Base-by-base conservation (phyloP, 805 yeast genomes). In the Geotrichum ghanense region DNA sequence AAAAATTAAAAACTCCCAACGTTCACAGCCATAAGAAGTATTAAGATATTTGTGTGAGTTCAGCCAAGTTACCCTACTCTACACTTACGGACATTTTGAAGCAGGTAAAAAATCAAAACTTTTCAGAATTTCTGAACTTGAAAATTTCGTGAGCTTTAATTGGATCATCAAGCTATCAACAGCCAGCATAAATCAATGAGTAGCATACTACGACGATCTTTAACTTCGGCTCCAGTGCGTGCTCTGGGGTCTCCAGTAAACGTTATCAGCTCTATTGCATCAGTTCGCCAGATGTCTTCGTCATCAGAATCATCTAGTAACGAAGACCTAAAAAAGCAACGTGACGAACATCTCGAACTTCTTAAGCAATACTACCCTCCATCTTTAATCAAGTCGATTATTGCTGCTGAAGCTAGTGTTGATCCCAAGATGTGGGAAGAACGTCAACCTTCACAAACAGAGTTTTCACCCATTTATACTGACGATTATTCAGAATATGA, bases 341-440 rank as follows among this genome's bases (percentile, higher is more conserved):
- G 64, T 12, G 55, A 56, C 35, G 49, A 67, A 48, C 87, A 81
- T 62, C 55, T 78, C 52, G 73, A 75, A 41, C 71, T 69, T 52
- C 71, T 89, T 54, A 64, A 76, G 42, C 78, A 87, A 59, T 90
- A 81, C 69, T 90, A 90, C 63, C 78, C 90, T 6, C 85, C 88
- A 25, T 83, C 81, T 49, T 72, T 89, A 44, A 74, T 90, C 51
- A 84, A 86, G 59, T 77, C 94, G 45, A 86, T 92, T 53, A 71
- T 83, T 55, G 72, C 82, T 41, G 85, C 97, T 0, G 96, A 90
- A 66, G 70, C 82, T 3, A 72, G 76, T 17, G 78, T 88, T 45
- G 70, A 77, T 7, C 90, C 95, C 17, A 69, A 75, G 43, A 75
- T 81, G 51, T 76, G 78, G 67, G 59, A 62, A 3, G 57, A 65